phyloP scores from a whole-genome alignment of 2,329 filamentous ascomycete genomes.

The Aspergillus puulaauensis region DNA sequence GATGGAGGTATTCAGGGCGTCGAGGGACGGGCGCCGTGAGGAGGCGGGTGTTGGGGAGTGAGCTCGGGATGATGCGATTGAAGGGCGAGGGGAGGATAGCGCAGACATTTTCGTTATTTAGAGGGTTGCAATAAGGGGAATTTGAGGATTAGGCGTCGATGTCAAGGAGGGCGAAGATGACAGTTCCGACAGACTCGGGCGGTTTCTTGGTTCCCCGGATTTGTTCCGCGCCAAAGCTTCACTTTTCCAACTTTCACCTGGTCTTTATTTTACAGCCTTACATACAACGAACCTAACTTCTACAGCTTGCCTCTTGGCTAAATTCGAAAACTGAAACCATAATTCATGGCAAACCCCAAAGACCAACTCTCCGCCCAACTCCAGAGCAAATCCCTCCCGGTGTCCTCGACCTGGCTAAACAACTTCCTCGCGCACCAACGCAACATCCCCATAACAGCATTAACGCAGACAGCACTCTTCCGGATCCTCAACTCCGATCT shows the following conservation, averaged over 20 bases:
- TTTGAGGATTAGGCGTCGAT: constrained; percentile 15
- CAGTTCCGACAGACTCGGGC: neutral
- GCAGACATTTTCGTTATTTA: constrained; percentile 52
- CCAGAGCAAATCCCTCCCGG: constrained; percentile 55
- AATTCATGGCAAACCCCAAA: constrained; percentile 26
- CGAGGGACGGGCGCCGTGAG: constrained; percentile 73
- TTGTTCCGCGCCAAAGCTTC: constrained; percentile 15
- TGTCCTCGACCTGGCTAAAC: constrained; percentile 62
- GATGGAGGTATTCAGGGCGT: constrained; percentile 61
- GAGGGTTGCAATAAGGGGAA: neutral
- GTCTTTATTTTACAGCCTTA: neutral
- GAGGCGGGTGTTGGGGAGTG: constrained; percentile 65
- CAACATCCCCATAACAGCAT: constrained; percentile 64
- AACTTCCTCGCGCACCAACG: constrained; percentile 57
- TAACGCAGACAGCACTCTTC: constrained; percentile 76
- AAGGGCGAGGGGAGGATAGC: constrained; percentile 59
- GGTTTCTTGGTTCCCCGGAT: constrained; percentile 25
- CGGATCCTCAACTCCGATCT: constrained; percentile 79
- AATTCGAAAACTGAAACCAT: neutral
- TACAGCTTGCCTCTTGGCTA: neutral
- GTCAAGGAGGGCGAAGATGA: neutral
- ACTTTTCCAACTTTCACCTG: neutral
- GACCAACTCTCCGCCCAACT: constrained; percentile 52
- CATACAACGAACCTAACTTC: neutral
- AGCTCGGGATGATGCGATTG: constrained; percentile 57